These are phyloP conservation scores for Fusarium annulatum DNA, from an alignment of 2,329 filamentous ascomycete genomes.

Conservation along the genomic window DNA sequence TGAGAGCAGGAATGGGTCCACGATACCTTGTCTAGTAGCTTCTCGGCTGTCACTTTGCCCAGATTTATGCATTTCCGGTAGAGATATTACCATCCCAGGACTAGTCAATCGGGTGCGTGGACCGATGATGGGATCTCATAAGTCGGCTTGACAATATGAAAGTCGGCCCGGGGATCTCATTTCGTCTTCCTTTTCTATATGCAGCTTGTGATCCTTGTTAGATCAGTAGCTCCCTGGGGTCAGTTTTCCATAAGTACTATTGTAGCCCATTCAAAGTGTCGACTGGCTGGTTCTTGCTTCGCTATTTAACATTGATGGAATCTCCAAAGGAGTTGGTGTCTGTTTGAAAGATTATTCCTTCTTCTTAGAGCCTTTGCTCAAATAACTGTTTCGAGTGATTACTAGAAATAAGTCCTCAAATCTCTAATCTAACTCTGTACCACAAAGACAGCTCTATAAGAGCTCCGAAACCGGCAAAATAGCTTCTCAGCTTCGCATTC, in stretches of 20 bases:
- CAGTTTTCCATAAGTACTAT: not conserved
- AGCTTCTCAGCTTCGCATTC: constrained; percentile 62
- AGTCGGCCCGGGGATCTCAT: constrained; percentile 18
- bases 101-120: constrained; percentile 31
- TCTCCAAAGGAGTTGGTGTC: not conserved
- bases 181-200: not conserved
- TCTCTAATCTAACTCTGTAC: not conserved
- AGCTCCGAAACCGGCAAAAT: constrained; percentile 60
- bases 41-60: constrained; percentile 18
- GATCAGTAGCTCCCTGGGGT: not conserved
- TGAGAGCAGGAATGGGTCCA: constrained; percentile 31
- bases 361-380: not conserved
- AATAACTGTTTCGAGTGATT: not conserved
- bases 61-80: constrained; percentile 37
- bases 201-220: not conserved
- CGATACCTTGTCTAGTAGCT: constrained; percentile 27
- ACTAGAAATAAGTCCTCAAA: not conserved
- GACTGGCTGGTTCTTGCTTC: not conserved
- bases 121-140: constrained; percentile 26
- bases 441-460: constrained; percentile 20
- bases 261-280: not conserved
- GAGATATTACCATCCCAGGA: constrained; percentile 29
- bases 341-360: not conserved
- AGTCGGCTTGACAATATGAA: constrained; percentile 11
- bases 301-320: not conserved